A percentile compares a stretch with the other conserved stretches of the same genome.
Evolutionary conservation across 805 yeast species (phyloP).

Genomic region (Metschnikowia matae): DNA sequence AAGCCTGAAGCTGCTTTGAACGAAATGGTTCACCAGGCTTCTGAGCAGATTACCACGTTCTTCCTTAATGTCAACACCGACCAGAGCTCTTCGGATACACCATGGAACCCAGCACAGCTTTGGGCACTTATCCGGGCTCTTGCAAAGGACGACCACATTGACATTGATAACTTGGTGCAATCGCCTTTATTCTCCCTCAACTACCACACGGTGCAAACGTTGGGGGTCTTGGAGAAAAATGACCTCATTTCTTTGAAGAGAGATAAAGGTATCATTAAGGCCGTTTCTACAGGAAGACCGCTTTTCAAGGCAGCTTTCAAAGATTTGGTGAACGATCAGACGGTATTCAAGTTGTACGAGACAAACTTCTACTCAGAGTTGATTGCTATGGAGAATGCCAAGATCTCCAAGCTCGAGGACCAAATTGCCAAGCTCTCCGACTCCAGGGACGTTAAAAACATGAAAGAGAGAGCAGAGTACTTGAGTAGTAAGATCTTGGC

Average conservation of each 20-base stretch:
- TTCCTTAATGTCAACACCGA: conserved; percentile 39
- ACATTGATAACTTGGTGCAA: conserved; percentile 49
- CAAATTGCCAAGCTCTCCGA: conserved; percentile 61
- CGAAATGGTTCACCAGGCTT: conserved; percentile 79
- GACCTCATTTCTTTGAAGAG: conserved; percentile 71
- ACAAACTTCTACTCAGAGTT: conserved; percentile 52
- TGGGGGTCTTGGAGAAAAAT: conserved; percentile 70
- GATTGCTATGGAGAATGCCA: conserved; percentile 55
- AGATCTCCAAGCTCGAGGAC: conserved; percentile 62
- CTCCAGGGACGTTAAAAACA: conserved; percentile 48
- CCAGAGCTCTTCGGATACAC: conserved; percentile 30
- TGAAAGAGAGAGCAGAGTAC: conserved; percentile 61
- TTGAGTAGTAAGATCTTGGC: conserved; percentile 62
- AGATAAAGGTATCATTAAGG: conserved; percentile 68
- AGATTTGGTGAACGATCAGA: conserved; percentile 54
- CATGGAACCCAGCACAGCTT: conserved; percentile 75
- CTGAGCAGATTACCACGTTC: conserved; percentile 83
- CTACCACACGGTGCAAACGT: conserved; percentile 42
- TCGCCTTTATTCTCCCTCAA: conserved; percentile 58
- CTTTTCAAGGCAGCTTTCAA: conserved; percentile 75
- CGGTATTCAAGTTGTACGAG: conserved; percentile 59
- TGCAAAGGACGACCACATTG: conserved; percentile 44
- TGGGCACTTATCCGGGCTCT: conserved; percentile 77
- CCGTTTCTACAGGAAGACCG: conserved; percentile 79
- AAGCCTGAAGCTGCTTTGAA: conserved; percentile 67